Conservation (phyloP, 1,139 yeast genomes). For the Candida albicans region DNA sequence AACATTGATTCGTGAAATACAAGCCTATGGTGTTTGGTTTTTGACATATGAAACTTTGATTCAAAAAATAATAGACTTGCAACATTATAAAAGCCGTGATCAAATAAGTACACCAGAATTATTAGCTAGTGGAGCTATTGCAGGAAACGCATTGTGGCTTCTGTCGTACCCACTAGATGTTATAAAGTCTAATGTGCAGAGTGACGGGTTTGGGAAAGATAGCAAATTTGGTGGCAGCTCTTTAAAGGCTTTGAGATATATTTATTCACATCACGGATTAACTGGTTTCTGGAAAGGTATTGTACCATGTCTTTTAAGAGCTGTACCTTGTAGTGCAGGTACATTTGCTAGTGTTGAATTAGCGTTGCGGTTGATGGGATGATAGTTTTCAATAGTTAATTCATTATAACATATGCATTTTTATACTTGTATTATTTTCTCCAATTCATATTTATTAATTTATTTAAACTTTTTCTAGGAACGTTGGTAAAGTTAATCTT, state of each 20-base stretch:
- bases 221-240: conserved; percentile 49
- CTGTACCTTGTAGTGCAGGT: conserved; percentile 74
- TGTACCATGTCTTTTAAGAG: conserved; percentile 66
- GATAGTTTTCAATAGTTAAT: not conserved
- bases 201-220: conserved; percentile 54
- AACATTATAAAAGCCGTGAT: conserved; percentile 42
- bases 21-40: conserved; percentile 85
- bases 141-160: conserved; percentile 74
- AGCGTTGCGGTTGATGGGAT: conserved; percentile 58
- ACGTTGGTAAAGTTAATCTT: no score
- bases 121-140: conserved; percentile 62
- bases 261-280: conserved; percentile 48
- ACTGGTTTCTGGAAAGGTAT: conserved; percentile 73
- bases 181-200: conserved; percentile 67
- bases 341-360: conserved; percentile 78
- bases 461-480: no score
- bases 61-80: conserved; percentile 34
- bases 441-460: no score
- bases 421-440: no score
- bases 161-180: conserved; percentile 73
- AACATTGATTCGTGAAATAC: conserved; percentile 67
- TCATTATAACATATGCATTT: no score
- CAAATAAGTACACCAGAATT: conserved; percentile 63
- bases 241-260: conserved; percentile 45
- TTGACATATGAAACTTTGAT: conserved; percentile 67